Evolutionary conservation across 2,329 filamentous ascomycete species (phyloP).

Genomic region (Arthrobotrys musiformis): DNA sequence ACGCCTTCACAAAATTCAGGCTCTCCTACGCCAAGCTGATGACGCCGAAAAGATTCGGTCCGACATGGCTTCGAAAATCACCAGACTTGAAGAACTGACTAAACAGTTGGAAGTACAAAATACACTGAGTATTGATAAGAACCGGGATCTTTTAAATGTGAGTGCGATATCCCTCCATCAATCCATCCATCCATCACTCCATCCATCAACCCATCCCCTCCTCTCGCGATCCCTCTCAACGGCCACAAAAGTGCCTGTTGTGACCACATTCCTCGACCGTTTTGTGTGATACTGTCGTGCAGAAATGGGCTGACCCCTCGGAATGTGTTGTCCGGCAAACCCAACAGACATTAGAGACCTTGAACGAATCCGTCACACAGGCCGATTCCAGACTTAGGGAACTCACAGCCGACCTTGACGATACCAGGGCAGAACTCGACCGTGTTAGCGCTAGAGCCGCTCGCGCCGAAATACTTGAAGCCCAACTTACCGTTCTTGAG

Average conservation of each 20-base stretch:
- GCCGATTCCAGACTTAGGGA: slow-evolving; percentile 82
- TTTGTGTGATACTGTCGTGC: slow-evolving; percentile 21
- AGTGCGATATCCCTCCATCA: too few relatives aligned
- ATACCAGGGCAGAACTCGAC: slow-evolving; percentile 58
- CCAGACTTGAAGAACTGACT: slow-evolving; percentile 79
- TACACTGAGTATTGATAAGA: slow-evolving; percentile 81
- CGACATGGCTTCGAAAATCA: slow-evolving; percentile 77
- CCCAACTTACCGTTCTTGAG: slow-evolving; percentile 81
- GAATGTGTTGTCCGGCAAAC: slow-evolving; percentile 43
- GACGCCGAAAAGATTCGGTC: slow-evolving; percentile 87
- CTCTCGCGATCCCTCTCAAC: not conserved
- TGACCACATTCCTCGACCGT: slow-evolving; percentile 7
- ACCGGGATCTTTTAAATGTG: slow-evolving; percentile 76
- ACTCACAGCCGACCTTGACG: slow-evolving; percentile 64
- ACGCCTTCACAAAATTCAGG: slow-evolving; percentile 67
- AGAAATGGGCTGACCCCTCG: slow-evolving; percentile 39
- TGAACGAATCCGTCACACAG: slow-evolving; percentile 81
- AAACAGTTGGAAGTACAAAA: slow-evolving; percentile 79
- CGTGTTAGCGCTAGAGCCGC: slow-evolving; percentile 66
- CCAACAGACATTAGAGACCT: slow-evolving; percentile 75
- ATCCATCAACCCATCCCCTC: not conserved
- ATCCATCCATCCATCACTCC: not conserved
- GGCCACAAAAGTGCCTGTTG: not conserved
- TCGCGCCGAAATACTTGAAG: slow-evolving; percentile 81
- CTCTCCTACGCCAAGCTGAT: slow-evolving; percentile 88